Base-by-base conservation (phyloP, 2,329 filamentous ascomycete genomes). In the Teratosphaeria zuluensis region DNA sequence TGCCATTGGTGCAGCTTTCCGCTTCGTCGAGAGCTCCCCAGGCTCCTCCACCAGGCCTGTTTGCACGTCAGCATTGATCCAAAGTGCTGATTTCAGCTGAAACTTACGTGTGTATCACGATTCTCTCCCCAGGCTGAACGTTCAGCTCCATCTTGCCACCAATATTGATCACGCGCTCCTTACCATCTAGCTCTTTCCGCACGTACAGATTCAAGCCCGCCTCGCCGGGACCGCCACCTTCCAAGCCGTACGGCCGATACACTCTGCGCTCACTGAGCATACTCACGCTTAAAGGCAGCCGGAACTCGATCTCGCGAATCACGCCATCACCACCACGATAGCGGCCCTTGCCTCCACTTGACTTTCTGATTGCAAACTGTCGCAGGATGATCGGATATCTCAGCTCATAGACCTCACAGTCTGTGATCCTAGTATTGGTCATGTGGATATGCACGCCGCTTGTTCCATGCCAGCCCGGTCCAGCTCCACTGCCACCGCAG, bases 401-500 rank as follows among this genome's bases (percentile, higher is more conserved):
- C 57, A 68, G 66, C 63, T 74, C 73, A 8, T 71, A 60, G 5
- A 73, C 61, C 60, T 74, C 72, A 1, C 64, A 63, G 32, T 74
- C 72, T 1, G 73, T 72, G 56, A 72, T 74, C 30, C 69, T 65
- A 2, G 72, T 74, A 52, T 74, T 74, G 1, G 73, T 74, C 68
- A 71, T 70, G 56, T 74, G 69, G 6, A 67, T 65, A 53, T 74
- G 72, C 9, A 73, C 69, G 11, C 64, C 72, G 33, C 60, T 65
- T 0, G 66, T 65, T 14, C 72, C 72, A 55, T 70, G 60, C 70
- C 69, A 73, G 1, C 58, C 59, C 0, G 67, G 64, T 2, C 70
- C 72, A 8, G 71, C 72, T 12, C 73, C 72, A 3, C 61, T 63
- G 2, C 72, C 73, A 30, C 73, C 72, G 31, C 68, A 68, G 24